phyloP scores from a whole-genome alignment of 2,329 filamentous ascomycete genomes.

The Elsinoe batatas region DNA sequence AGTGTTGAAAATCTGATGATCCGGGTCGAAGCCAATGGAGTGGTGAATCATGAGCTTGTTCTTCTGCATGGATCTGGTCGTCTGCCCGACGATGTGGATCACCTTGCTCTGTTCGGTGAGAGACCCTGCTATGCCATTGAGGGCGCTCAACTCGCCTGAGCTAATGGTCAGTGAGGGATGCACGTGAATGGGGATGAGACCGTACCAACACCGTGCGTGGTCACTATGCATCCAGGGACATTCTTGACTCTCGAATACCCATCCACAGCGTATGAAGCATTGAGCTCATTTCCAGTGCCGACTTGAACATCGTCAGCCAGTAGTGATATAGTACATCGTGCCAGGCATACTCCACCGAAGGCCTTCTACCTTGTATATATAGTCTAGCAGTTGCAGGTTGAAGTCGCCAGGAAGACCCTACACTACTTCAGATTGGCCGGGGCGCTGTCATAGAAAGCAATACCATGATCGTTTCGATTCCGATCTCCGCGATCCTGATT shows the following conservation, averaged over 20 bases:
- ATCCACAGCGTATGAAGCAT: constrained; percentile 48
- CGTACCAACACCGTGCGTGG: constrained; percentile 50
- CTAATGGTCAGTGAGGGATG: background rate
- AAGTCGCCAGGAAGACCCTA: constrained; percentile 37
- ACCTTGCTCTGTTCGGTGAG: constrained; percentile 36
- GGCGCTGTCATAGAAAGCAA: background rate
- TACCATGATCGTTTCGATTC: constrained; percentile 11
- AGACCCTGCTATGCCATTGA: constrained; percentile 37
- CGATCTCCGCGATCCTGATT: constrained; percentile 8
- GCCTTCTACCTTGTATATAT: constrained; percentile 31
- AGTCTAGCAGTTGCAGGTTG: constrained; percentile 37
- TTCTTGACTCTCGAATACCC: constrained; percentile 49
- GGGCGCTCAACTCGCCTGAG: constrained; percentile 32
- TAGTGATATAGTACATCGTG: background rate
- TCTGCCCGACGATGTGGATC: constrained; percentile 39
- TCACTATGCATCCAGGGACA: constrained; percentile 41
- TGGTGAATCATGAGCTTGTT: constrained; percentile 38
- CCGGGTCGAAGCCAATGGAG: constrained; percentile 32
- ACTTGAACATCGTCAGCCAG: constrained; percentile 20
- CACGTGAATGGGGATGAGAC: background rate
- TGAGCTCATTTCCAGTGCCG: constrained; percentile 50
- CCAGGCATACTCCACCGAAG: constrained; percentile 25
- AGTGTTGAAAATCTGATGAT: constrained; percentile 34
- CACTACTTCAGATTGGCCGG: background rate
- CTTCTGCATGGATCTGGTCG: constrained; percentile 32